Base-by-base conservation (phyloP, 2,329 filamentous ascomycete genomes). In the Ophiosphaerella narmari region DNA sequence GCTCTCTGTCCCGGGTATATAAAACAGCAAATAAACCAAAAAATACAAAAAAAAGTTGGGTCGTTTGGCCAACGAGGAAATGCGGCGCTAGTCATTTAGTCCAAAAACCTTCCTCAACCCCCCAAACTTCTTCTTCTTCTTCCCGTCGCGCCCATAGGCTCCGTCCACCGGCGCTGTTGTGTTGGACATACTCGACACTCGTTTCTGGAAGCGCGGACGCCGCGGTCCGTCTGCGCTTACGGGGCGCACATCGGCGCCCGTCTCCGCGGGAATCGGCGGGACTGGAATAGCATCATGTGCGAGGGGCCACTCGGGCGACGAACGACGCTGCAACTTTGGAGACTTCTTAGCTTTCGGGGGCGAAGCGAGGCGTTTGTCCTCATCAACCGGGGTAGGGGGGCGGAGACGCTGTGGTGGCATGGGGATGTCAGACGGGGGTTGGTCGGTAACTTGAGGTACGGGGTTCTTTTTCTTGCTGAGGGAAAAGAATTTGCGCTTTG, bases 111-210 rank as follows among this genome's bases (percentile, higher is more conserved):
- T 83, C 68, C 87, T 83, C 66, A 90, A 71, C 46, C 78, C 75
- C 36, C 80, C 80, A 71, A 90, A 90, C 72, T 86, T 88, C 80
- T 89, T 90, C 75, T 81, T 82, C 70, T 77, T 79, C 14, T 18
- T 18, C 16, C 16, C 63, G 63, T 5, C 69, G 72, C 43, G 54
- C 12, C 68, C 63, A 24, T 60, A 66, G 57, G 54, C 31, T 58
- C 61, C 21, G 58, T 42, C 18, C 12, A 55, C 42, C 7, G 67
- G 68, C 5, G 68, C 72, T 32, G 62, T 67, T 0, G 39, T 49
- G 18, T 52, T 54, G 14, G 61, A 63, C 11, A 59, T 34, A 32
- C 57, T 57, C 4, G 66, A 63, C 39, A 68, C 57, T 21, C 65
- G 58, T 32, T 60, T 65, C 13, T 46, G 52, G 12, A 68, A 59